phyloP scores from a whole-genome alignment of 345 rosid species.

The Hevea brasiliensis region DNA sequence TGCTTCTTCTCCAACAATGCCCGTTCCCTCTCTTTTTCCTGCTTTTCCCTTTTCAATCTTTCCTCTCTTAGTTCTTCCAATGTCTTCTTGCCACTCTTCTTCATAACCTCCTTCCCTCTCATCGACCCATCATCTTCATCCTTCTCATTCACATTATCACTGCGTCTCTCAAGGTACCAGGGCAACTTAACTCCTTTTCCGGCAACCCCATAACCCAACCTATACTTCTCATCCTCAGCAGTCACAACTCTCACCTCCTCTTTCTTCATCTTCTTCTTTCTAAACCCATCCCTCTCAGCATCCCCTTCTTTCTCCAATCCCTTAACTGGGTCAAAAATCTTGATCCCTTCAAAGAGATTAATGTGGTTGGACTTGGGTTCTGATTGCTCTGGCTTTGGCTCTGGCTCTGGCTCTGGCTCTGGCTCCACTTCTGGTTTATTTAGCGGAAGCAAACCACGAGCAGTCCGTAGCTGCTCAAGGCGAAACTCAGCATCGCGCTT shows the following conservation, averaged over 20 bases:
- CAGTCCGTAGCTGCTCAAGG: constrained; percentile 69
- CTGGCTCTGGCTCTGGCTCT: not conserved
- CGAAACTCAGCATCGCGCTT: constrained; percentile 84
- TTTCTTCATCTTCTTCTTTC: constrained; percentile 65
- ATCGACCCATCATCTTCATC: constrained; percentile 28
- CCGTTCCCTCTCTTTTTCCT: constrained; percentile 72
- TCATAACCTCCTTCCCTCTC: constrained; percentile 34
- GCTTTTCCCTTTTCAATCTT: constrained; percentile 66
- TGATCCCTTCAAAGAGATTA: constrained; percentile 88
- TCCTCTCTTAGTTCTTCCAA: constrained; percentile 76
- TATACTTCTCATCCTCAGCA: constrained; percentile 82
- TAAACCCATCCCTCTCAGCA: constrained; percentile 49
- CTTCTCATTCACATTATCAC: constrained; percentile 30
- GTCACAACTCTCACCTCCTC: constrained; percentile 65
- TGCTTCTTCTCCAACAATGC: constrained; percentile 53
- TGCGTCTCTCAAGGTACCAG: constrained; percentile 77
- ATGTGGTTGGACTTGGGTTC: constrained; percentile 72
- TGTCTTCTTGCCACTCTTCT: constrained; percentile 64
- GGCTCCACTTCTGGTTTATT: constrained; percentile 30
- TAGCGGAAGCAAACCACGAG: constrained; percentile 76
- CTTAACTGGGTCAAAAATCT: constrained; percentile 72
- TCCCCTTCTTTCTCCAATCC: constrained; percentile 30
- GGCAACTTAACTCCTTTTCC: constrained; percentile 94
- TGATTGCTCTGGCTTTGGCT: constrained; percentile 7
- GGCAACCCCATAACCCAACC: constrained; percentile 83